These are phyloP conservation scores for Talaromyces liani DNA, from an alignment of 495 filamentous ascomycete species.

Conservation along the genomic window DNA sequence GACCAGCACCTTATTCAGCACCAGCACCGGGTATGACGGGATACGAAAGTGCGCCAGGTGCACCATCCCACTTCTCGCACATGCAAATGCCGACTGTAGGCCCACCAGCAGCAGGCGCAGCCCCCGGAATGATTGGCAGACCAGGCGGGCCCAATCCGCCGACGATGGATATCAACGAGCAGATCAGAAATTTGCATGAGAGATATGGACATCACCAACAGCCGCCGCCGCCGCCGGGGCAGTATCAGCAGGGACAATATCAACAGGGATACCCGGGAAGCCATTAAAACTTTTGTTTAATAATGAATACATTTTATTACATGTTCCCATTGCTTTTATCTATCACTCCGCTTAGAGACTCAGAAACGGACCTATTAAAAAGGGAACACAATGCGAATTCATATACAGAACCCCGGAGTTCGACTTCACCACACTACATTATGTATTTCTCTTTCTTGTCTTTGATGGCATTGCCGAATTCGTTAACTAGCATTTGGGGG, in stretches of 20 bases:
- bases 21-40: not conserved
- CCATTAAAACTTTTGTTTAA: not conserved
- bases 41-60: slow-evolving; percentile 16
- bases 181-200: slow-evolving; percentile 13
- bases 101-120: slow-evolving; percentile 15
- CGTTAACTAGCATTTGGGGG: too few relatives aligned
- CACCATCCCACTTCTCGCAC: not conserved
- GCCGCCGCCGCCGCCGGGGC: not conserved
- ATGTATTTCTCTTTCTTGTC: too few relatives aligned
- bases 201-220: not conserved
- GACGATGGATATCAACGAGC: slow-evolving; percentile 42
- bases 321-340: not conserved
- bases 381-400: too few relatives aligned
- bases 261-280: not conserved
- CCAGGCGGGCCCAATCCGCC: slow-evolving; percentile 24
- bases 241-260: not conserved
- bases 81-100: slow-evolving; percentile 9
- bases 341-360: not conserved
- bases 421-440: too few relatives aligned
- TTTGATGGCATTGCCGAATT: too few relatives aligned
- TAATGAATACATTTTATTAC: too few relatives aligned
- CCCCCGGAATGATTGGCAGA: slow-evolving; percentile 7
- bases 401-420: too few relatives aligned
- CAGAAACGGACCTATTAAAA: too few relatives aligned
- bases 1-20: not conserved